These are phyloP conservation scores for Elasticomyces elasticus DNA, from an alignment of 495 filamentous ascomycete genomes.

Conservation along the genomic window DNA sequence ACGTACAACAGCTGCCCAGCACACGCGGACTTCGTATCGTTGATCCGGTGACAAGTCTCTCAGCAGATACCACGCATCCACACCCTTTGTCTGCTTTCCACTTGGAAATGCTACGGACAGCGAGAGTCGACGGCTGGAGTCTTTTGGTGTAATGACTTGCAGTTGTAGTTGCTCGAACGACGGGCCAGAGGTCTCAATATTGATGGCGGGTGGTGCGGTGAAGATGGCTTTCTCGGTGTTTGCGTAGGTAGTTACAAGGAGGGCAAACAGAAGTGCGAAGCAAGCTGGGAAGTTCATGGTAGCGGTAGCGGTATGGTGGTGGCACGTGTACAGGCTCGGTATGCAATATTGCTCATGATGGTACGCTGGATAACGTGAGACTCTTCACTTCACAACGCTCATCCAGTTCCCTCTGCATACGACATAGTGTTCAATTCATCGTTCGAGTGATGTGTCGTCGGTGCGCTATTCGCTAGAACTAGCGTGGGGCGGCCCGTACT, in stretches of 20 bases:
- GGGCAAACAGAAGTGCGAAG: slow-evolving; percentile 22
- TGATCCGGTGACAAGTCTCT: slow-evolving; percentile 59
- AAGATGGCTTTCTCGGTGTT: slow-evolving; percentile 94
- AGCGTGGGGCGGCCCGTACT: neutral
- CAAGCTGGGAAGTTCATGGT: slow-evolving; percentile 9
- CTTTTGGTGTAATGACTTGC: slow-evolving; percentile 48
- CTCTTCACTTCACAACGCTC: no score
- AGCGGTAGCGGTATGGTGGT: slow-evolving; percentile 2
- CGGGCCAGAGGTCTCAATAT: slow-evolving; percentile 46
- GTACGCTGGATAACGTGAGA: no score
- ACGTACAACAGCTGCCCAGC: slow-evolving; percentile 87
- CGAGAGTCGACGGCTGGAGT: slow-evolving; percentile 46
- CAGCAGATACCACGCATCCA: slow-evolving; percentile 74
- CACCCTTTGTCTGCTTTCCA: slow-evolving; percentile 42
- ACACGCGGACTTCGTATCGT: slow-evolving; percentile 85
- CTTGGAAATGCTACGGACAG: slow-evolving; percentile 60
- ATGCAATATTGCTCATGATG: neutral
- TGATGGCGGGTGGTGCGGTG: slow-evolving; percentile 50
- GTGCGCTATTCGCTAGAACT: neutral
- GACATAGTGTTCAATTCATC: neutral
- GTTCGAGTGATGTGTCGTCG: neutral
- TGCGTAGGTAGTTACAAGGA: slow-evolving; percentile 36
- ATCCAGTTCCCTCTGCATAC: no score
- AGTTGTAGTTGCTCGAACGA: slow-evolving; percentile 57
- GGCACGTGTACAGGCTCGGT: neutral